Evolutionary conservation across 106 monocot genomes (phyloP).

Genomic region (Alisma plantagoaquatica): DNA sequence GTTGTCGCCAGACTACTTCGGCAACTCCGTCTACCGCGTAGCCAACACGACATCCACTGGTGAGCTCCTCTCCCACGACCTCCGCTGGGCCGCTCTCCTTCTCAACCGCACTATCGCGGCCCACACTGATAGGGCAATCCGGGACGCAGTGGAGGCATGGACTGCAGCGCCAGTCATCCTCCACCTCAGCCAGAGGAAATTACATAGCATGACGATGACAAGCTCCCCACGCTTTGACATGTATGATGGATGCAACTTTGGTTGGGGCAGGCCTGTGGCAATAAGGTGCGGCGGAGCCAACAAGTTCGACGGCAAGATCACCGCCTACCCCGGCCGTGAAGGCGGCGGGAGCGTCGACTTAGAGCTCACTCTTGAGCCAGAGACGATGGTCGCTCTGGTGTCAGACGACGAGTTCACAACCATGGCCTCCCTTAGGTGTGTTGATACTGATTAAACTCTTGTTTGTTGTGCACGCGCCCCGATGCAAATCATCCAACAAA

Average conservation of each 20-base stretch:
- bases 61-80: no score
- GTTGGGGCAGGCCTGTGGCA: neutral
- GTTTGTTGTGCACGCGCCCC: no score
- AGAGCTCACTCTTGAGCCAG: neutral
- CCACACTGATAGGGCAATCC: neutral
- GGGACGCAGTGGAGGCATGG: slow-evolving; percentile 16
- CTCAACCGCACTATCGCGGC: no score
- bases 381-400: neutral
- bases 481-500: no score
- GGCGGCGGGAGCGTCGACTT: neutral
- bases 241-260: neutral
- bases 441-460: no score
- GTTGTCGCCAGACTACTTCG: no score
- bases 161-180: slow-evolving; percentile 21
- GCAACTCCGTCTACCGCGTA: no score
- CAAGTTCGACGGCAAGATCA: neutral
- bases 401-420: slow-evolving; percentile 14
- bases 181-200: no score
- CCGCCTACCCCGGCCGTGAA: neutral
- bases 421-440: slow-evolving; percentile 1
- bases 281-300: neutral
- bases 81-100: no score
- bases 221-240: neutral
- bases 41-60: no score
- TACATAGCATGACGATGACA: slow-evolving; percentile 23